Percentiles rank a stretch among this genome's conserved stretches.
Evolutionary conservation across 495 filamentous ascomycete species (phyloP).

Genomic region (Astrothelium subdiscretum): DNA sequence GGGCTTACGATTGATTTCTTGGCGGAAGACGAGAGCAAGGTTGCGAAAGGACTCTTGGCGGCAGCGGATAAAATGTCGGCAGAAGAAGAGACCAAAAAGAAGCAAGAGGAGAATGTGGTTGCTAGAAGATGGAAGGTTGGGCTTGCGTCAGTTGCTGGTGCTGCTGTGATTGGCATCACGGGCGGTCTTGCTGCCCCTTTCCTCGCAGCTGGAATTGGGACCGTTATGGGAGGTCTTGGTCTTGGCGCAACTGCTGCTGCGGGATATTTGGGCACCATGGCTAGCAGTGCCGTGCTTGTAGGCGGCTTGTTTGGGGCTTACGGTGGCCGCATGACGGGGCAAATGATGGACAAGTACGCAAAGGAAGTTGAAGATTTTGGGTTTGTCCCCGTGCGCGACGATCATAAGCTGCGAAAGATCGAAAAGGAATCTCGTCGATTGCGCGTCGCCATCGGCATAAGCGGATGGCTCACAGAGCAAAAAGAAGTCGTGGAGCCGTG

Average conservation of each 20-base stretch:
- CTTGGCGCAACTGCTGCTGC: conserved; percentile 70
- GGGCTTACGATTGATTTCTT: conserved; percentile 20
- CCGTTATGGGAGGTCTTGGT: conserved; percentile 68
- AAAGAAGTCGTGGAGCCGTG: conserved; percentile 64
- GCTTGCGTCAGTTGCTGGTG: conserved; percentile 66
- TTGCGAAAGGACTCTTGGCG: conserved; percentile 62
- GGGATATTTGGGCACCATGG: conserved; percentile 64
- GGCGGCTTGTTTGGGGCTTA: conserved; percentile 84
- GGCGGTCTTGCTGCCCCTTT: conserved; percentile 73
- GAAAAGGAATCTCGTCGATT: conserved; percentile 51
- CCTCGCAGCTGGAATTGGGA: conserved; percentile 70
- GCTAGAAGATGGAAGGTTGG: conserved; percentile 70
- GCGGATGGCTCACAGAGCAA: conserved; percentile 66
- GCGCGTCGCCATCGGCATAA: conserved; percentile 70
- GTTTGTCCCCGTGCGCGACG: conserved; percentile 59
- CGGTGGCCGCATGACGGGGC: conserved; percentile 69
- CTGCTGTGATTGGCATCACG: conserved; percentile 68
- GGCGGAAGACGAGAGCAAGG: conserved; percentile 26
- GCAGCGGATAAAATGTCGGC: conserved; percentile 58
- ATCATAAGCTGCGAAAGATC: conserved; percentile 25
- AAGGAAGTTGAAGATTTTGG: conserved; percentile 82
- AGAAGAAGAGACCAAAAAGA: conserved; percentile 55
- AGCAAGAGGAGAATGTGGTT: conserved; percentile 52
- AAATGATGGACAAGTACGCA: conserved; percentile 80
- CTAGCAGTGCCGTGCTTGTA: conserved; percentile 63